These are phyloP conservation scores for Mycena indigotica DNA, from an alignment of 768 basidiomycete species.

Conservation along the genomic window DNA sequence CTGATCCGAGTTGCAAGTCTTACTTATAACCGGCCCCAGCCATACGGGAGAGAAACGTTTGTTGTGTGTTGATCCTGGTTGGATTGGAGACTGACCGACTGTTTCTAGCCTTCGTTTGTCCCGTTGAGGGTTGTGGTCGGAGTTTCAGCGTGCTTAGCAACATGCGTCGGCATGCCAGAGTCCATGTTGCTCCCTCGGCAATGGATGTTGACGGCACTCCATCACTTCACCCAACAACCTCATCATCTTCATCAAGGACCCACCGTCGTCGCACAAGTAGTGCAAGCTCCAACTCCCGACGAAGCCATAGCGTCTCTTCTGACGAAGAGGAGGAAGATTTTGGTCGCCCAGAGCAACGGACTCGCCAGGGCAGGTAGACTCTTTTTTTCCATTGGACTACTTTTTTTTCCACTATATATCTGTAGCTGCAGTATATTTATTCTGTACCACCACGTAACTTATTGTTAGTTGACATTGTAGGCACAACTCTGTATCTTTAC, in stretches of 20 bases:
- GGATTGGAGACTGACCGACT: constrained; percentile 1
- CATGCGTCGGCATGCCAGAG: constrained; percentile 84
- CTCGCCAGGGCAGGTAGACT: constrained; percentile 27
- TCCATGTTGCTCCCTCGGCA: constrained; percentile 50
- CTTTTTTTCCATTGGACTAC: neutral
- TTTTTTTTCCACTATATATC: too few species aligned
- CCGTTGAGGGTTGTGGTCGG: constrained; percentile 73
- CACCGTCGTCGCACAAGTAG: constrained; percentile 41
- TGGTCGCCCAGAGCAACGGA: constrained; percentile 36
- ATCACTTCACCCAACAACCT: constrained; percentile 29
- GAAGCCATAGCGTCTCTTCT: constrained; percentile 42
- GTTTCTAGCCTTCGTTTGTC: constrained; percentile 69
- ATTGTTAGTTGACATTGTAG: too few species aligned
- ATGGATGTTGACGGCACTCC: constrained; percentile 6
- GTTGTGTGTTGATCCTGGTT: constrained; percentile 19
- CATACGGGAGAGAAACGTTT: constrained; percentile 11
- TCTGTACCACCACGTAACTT: neutral
- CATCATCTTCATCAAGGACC: constrained; percentile 26
- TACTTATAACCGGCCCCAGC: neutral
- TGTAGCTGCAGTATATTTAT: neutral
- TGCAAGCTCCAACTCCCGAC: constrained; percentile 41
- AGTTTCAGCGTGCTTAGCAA: constrained; percentile 87
- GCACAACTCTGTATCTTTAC: neutral
- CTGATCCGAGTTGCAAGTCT: constrained; percentile 7
- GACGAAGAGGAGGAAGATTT: constrained; percentile 34